Evolutionary conservation across 2,329 filamentous ascomycete genomes (phyloP), one percentile per base, ranked within the genome.

Genomic region (Ophioceras dolichostomum): DNA sequence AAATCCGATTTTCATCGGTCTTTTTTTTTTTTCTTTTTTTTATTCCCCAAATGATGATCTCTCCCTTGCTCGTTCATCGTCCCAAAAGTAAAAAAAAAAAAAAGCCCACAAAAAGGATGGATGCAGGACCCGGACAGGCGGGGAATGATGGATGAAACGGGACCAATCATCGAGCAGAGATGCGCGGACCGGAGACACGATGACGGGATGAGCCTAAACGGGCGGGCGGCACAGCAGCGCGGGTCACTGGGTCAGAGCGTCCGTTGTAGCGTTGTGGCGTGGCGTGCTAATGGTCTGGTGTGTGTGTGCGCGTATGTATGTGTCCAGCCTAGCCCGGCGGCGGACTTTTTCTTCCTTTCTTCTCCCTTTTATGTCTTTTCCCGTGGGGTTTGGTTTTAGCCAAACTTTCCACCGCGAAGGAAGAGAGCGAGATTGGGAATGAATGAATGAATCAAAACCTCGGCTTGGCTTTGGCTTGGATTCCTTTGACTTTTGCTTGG

Each of bases 181-280:
- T 18, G 29, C 13, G 16, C 16, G 28, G 26, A 18, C 16, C 19
- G 29, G n/a, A n/a, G 29, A 18, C 29, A 31, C 29, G 16, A 16
- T 31, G 29, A 31, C 33, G 33, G 33, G 33, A 34, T 24, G 33
- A 34, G 33, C 33, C 33, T 34, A 34, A 34, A 34, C 24, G 27
- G 33, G 20, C 33, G 19, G 33, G 33, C 33, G 33, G 33, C 33
- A 34, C 17, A 32, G 17, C 30, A 32, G 16, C 14, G 19, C 31
- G 32, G 32, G 21, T 24, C 32, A 34, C 22, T 31, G 13, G 29
- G 19, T 14, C 29, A 18, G 29, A 12, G 10, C 6, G 29, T 6
- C 29, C 14, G 14, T 32, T 14, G 29, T 32, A 10, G 14, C n/a
- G 14, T 32, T 18, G 29, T 32, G 29, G 29, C 29, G 29, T 32